Evolutionary conservation across 2,329 filamentous ascomycete species (phyloP), one percentile per base, ranked within the genome.

Genomic region (Phyllosticta citrichinensis): DNA sequence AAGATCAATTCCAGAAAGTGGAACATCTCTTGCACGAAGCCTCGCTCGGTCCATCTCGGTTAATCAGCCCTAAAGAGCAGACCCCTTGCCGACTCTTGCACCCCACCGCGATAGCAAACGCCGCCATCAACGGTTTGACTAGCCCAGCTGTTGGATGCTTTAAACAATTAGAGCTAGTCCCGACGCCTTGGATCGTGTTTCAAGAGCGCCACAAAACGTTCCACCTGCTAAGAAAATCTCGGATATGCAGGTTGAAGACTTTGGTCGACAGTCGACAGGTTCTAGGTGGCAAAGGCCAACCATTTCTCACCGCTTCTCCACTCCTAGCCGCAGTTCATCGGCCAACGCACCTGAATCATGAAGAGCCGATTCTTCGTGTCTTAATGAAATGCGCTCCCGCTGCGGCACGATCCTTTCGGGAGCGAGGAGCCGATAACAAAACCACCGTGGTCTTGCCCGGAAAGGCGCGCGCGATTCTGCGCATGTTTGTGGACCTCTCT

Each of bases 221-320:
- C 12, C 35, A 40, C 12, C 17, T 5, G 35, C 40, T n/a, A n/a
- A n/a, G 3, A n/a, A 47, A 8, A 8, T 47, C 4, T 47, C 12
- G 40, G 27, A 30, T 19, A n/a, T n/a, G 40, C 40, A n/a, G 6
- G 40, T 5, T n/a, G 14, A 47, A n/a, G 40, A 47, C 17, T 47
- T 19, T 47, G 35, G 40, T 47, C 40, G 40, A 47, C 40, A 17
- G n/a, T 47, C 40, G 17, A 47, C 40, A 47, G 40, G 14, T n/a
- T 47, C 40, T 47, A 12, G 14, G 17, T n/a, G 40, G 17, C 14
- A n/a, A 47, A 47, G 59, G 54, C 55, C 59, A 12, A 40, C 12
- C 40, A 19, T 8, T 17, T n/a, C 55, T 61, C 59, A 61, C 59
- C 59, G 59, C 59, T 61, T 61, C 59, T 61, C 59, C 59, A 61